Base-by-base conservation (phyloP, 2,329 filamentous ascomycete genomes). In the Sphaerulina musiva region DNA sequence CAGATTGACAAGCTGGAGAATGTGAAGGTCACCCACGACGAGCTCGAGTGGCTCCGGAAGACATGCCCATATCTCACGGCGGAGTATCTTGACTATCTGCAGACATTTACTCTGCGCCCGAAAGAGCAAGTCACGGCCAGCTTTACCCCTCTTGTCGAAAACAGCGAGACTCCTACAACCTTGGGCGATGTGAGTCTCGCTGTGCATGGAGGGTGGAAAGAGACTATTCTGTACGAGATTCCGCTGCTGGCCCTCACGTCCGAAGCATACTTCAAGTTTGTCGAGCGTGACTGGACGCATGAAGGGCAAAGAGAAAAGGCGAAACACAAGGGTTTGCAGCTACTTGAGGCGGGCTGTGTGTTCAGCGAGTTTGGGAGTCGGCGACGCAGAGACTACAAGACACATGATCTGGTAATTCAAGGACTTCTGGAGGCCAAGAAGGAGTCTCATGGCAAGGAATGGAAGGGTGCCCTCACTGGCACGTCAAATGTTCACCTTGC, bases 141-240 rank as follows among this genome's bases (percentile, higher is more conserved):
- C 1, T 95, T 95, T 68, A 73, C 68, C 0, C 74, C 79, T 0
- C 51, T 47, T 7, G 39, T 85, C 41, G 93, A 92, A 44, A 31
- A 17, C 1, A 32, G n/a, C 56, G 74, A 96, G 47, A 77, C 45
- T 12, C 54, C 62, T 10, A 32, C 46, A 9, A 53, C 55, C 8
- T 64, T 85, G 42, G 93, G 93, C 42, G 85, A 91, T 55, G 74
- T 96, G 47, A 76, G 85, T 62, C 83, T 97, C 59, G 76, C 82
- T 40, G 85, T 95, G 59, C 83, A 84, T 63, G 93, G 93, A 8
- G 77, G 84, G 51, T 98, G 93, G 93, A 81, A 89, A 7, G 90
- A 96, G 62, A 97, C 93, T 0, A 98, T 98, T 54, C 81, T 98
- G 23, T 98, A 98, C 74, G 93, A 98, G 74, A 96, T 98, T 54